Conservation (phyloP, 208 protist genomes). For the Strigomonas galati region DNA sequence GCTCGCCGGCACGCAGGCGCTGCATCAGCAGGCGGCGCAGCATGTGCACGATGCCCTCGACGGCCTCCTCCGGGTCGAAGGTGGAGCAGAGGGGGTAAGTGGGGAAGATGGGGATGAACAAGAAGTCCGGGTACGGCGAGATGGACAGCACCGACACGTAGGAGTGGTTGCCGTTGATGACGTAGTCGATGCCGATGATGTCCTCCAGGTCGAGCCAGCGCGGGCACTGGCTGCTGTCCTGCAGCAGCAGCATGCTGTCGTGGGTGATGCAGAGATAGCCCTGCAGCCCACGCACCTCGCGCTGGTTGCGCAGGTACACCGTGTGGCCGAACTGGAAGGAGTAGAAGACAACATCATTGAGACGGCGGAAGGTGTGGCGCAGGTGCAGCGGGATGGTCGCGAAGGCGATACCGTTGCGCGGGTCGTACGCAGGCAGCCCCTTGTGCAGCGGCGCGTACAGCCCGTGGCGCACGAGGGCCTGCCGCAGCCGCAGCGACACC, state of each 20-base stretch:
- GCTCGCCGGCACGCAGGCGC: constrained; percentile 32
- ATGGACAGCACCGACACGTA: constrained; percentile 34
- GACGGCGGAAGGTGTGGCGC: constrained; percentile 32
- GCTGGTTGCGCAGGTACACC: constrained; percentile 38
- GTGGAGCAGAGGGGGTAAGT: constrained; percentile 34
- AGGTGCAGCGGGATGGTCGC: constrained; percentile 55
- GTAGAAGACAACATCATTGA: constrained; percentile 51
- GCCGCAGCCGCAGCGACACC: constrained; percentile 32
- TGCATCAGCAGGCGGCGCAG: constrained; percentile 41
- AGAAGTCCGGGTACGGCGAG: constrained; percentile 34
- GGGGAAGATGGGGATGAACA: constrained; percentile 43
- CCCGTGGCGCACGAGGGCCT: constrained; percentile 38
- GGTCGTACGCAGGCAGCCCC: constrained; percentile 51
- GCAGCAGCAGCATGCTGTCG: constrained; percentile 38
- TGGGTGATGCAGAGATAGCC: constrained; percentile 43
- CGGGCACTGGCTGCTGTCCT: constrained; percentile 40
- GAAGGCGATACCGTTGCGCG: constrained; percentile 53
- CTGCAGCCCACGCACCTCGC: constrained; percentile 38
- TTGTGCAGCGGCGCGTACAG: constrained; percentile 39
- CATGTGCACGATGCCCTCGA: constrained; percentile 37
- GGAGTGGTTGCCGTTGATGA: constrained; percentile 31
- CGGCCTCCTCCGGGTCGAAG: constrained; percentile 39
- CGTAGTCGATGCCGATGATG: constrained; percentile 39
- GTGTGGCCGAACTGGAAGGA: constrained; percentile 41
- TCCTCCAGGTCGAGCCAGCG: constrained; percentile 42